Conservation (phyloP, 1,139 yeast species). For the Geotrichum armillariae region DNA sequence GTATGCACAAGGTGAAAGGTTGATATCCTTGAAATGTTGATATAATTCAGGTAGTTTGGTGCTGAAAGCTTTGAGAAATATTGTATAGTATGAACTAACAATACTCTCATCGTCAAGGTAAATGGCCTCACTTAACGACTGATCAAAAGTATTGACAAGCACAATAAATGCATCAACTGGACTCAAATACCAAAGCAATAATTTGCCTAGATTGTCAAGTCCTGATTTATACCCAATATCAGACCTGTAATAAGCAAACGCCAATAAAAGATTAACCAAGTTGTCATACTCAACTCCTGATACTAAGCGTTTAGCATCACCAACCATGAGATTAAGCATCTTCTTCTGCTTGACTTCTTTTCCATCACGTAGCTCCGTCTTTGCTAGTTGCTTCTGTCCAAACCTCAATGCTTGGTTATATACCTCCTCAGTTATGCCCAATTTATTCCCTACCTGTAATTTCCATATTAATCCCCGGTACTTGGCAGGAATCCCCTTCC, state of each 20-base stretch:
- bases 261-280: constrained; percentile 37
- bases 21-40: constrained; percentile 50
- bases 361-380: constrained; percentile 1
- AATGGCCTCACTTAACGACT: constrained; percentile 36
- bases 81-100: constrained; percentile 39
- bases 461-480: constrained; percentile 56
- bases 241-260: constrained; percentile 36
- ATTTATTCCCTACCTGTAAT: constrained; percentile 45
- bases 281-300: constrained; percentile 42
- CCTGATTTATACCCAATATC: constrained; percentile 34
- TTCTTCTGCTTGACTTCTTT: constrained; percentile 1
- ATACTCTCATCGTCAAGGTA: constrained; percentile 34
- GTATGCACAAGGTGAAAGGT: constrained; percentile 41
- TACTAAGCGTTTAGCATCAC: too few species aligned
- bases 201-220: constrained; percentile 42
- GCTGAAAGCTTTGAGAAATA: constrained; percentile 51
- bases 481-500: constrained; percentile 63
- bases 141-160: constrained; percentile 46
- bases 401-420: constrained; percentile 28
- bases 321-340: constrained; percentile 39
- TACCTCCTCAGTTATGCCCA: constrained; percentile 29
- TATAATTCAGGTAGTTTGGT: constrained; percentile 48
- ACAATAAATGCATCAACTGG: constrained; percentile 47
- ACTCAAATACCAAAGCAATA: constrained; percentile 44
- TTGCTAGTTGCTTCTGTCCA: constrained; percentile 27